Evolutionary conservation across 495 filamentous ascomycete species (phyloP), one percentile per base, ranked within the genome.

Genomic region (Annulohypoxylon moriforme): DNA sequence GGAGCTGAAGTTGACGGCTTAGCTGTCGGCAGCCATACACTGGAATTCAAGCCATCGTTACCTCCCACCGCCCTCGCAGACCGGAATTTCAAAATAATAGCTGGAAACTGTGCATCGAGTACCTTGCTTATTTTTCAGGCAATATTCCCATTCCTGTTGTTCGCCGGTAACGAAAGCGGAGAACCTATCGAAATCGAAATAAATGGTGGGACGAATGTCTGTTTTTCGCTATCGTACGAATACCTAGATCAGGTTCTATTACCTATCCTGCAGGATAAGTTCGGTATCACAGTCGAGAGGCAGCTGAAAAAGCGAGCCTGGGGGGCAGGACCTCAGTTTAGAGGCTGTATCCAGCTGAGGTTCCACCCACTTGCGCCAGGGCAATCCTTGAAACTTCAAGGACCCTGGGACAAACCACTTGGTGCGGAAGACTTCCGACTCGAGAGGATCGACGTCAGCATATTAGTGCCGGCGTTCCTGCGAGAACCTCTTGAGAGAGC

Each of bases 81-180:
- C 9, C 78, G 83, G 20, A 78, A 80, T 59, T 80, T 87, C 72
- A 76, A 75, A 25, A 82, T 87, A 62, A 73, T 67, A 9, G 77
- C 84, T 20, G 79, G 81, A 20, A 83, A 80, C 7, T 67, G 67
- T 10, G 84, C 82, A 2, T 81, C 84, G 0, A 88, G 86, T 46
- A 85, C 92, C 0, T 81, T 89, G 60, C 83, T 96, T n/a, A 87
- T 95, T 27, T 87, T 96, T 69, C 94, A 97, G 78, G 91, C 94
- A 1, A 79, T 97, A 3, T 87, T 96, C 42, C 94, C 94, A 0
- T 94, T 90, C 77, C 77, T 96, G 2, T 77, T 96, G 1, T 89
- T 90, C 65, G 84, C 88, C 1, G 83, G 82, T 31, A 81, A 76
- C 46, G 79, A 77, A 4, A 68, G 57, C 29, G 75, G 73, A 13